phyloP scores from a whole-genome alignment of 2,329 filamentous ascomycete genomes.

The Celoporthe dispersa region DNA sequence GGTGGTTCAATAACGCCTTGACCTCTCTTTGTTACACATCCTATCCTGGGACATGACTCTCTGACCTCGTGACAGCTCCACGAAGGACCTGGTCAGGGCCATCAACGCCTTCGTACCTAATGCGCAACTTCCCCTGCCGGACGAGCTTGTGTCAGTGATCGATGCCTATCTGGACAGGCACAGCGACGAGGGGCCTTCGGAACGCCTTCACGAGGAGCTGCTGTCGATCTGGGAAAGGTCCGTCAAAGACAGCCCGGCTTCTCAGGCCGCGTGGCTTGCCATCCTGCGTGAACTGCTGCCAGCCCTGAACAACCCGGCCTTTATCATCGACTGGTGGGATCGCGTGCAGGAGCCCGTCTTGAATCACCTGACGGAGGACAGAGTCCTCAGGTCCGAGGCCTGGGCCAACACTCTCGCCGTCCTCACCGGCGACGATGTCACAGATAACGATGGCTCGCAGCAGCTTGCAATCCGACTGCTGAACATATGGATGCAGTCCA shows the following conservation, averaged over 20 bases:
- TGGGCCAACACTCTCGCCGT: constrained; percentile 68
- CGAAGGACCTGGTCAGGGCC: constrained; percentile 65
- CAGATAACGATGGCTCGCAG: constrained; percentile 46
- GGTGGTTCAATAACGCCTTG: background rate
- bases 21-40: background rate
- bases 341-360: constrained; percentile 60
- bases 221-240: constrained; percentile 67
- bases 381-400: constrained; percentile 66
- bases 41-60: constrained; percentile 15
- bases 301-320: constrained; percentile 64
- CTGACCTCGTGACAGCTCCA: constrained; percentile 47
- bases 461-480: constrained; percentile 63
- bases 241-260: constrained; percentile 59
- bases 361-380: constrained; percentile 62
- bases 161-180: constrained; percentile 71
- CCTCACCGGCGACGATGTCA: constrained; percentile 64
- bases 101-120: constrained; percentile 55
- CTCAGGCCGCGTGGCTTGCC: constrained; percentile 70
- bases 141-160: constrained; percentile 65
- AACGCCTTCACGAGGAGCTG: constrained; percentile 75
- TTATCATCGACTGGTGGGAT: constrained; percentile 75
- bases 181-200: constrained; percentile 69
- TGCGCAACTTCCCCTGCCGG: constrained; percentile 65
- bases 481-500: constrained; percentile 59
- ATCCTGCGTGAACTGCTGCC: constrained; percentile 68